phyloP scores from a whole-genome alignment of 2,329 filamentous ascomycete genomes.

The Penicillium crustosum region DNA sequence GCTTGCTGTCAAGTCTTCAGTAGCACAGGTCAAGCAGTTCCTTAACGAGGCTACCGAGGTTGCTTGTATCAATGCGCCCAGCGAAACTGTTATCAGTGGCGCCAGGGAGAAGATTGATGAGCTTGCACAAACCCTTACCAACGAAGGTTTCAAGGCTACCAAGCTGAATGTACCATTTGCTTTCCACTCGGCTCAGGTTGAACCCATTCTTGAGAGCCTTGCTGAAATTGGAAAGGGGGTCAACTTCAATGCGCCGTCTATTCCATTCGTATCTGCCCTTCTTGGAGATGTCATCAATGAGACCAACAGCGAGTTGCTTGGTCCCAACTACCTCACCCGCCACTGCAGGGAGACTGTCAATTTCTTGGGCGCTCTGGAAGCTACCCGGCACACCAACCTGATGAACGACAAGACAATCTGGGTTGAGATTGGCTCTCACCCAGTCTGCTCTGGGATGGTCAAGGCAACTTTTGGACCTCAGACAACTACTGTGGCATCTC shows the following conservation, averaged over 20 bases:
- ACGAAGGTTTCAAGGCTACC: conserved; percentile 42
- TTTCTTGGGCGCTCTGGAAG: conserved; percentile 45
- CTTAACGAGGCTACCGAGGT: conserved; percentile 33
- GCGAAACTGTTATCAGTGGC: conserved; percentile 46
- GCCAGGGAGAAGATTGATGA: conserved; percentile 38
- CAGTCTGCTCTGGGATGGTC: conserved; percentile 49
- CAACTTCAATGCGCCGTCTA: conserved; percentile 40
- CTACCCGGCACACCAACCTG: conserved; percentile 40
- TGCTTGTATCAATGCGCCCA: conserved; percentile 47
- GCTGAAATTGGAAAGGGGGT: conserved; percentile 39
- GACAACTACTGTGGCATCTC: conserved; percentile 50
- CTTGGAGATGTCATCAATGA: conserved; percentile 45
- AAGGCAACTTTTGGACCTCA: conserved; percentile 59
- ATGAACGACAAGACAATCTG: conserved; percentile 70
- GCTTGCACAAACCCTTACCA: conserved; percentile 36
- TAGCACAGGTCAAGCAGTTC: conserved; percentile 34
- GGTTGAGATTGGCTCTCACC: conserved; percentile 62
- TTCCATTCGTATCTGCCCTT: conserved; percentile 50
- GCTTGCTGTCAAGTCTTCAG: conserved; percentile 44
- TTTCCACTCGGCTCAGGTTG: conserved; percentile 50
- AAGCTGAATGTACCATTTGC: conserved; percentile 48
- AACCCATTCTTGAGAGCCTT: conserved; percentile 47
- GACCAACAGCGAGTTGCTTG: conserved; percentile 33
- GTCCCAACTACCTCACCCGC: conserved; percentile 42
- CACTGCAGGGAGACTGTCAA: conserved; percentile 49